A percentile compares a stretch with the other conserved stretches of the same genome.
Conservation (phyloP, 2,329 filamentous ascomycete species). For the Aspergillus carbonarius region DNA sequence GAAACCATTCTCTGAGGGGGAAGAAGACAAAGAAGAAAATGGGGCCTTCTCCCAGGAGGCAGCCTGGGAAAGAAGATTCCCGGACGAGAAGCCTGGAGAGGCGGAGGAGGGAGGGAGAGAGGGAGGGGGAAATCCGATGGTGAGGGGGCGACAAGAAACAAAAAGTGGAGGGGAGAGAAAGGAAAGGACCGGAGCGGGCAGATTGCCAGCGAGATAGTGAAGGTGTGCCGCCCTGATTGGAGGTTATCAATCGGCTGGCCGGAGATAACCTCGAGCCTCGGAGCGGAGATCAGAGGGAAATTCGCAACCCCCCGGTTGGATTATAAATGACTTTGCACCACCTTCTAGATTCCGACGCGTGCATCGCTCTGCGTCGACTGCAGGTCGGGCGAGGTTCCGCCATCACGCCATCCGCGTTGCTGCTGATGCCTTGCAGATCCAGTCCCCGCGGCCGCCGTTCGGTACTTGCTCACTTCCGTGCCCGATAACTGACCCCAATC, state of each 20-base stretch:
- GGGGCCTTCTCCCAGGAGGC: slow-evolving; percentile 20
- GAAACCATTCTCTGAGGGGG: slow-evolving; percentile 15
- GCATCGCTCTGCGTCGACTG: neutral
- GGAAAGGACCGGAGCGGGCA: neutral
- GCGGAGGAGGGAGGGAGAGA: slow-evolving; percentile 2
- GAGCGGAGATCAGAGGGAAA: neutral
- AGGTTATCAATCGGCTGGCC: neutral
- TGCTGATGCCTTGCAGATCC: slow-evolving; percentile 7
- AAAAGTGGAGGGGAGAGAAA: neutral
- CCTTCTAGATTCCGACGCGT: neutral
- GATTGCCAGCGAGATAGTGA: neutral
- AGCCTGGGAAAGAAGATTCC: slow-evolving; percentile 18
- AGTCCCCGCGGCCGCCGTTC: neutral
- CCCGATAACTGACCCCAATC: neutral
- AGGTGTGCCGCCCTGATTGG: neutral
- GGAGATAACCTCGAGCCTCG: neutral
- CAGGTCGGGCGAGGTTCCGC: neutral
- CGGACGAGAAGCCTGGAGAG: slow-evolving; percentile 8
- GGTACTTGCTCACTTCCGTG: neutral
- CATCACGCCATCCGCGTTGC: slow-evolving; percentile 1
- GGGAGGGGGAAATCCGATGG: slow-evolving; percentile 2
- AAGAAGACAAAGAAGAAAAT: neutral
- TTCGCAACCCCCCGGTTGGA: neutral
- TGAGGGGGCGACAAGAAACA: neutral
- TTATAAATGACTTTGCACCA: neutral